A percentile compares a stretch with the other conserved stretches of the same genome.
These are phyloP conservation scores for Solanum paucissectum DNA, from an alignment of 257 asterid genomes.

Conservation along the genomic window DNA sequence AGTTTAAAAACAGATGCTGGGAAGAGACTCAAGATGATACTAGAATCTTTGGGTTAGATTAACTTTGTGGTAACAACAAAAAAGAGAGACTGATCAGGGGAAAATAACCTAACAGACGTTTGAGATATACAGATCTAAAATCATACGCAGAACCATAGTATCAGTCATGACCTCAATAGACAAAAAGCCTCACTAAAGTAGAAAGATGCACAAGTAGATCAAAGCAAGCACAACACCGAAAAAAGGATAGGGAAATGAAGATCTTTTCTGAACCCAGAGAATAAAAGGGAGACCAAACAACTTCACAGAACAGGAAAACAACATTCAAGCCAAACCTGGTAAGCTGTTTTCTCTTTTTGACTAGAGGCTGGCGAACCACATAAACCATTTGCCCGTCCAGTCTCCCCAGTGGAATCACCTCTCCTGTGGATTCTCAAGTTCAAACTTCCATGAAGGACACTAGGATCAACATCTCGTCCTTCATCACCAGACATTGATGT, in stretches of 20 bases:
- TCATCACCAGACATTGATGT: constrained; percentile 55
- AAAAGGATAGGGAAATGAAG: background rate
- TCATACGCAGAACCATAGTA: background rate
- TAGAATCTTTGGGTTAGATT: background rate
- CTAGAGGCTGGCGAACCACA: constrained; percentile 23
- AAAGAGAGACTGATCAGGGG: background rate
- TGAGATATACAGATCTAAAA: background rate
- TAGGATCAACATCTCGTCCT: constrained; percentile 38
- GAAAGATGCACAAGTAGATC: background rate
- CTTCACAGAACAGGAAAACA: background rate
- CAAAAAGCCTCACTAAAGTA: background rate
- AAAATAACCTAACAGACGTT: background rate
- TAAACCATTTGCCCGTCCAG: constrained; percentile 39
- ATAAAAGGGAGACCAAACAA: background rate
- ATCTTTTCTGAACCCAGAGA: background rate
- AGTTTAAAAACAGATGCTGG: background rate
- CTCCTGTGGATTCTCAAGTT: constrained; percentile 58
- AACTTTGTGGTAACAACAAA: background rate
- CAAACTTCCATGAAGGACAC: constrained; percentile 55
- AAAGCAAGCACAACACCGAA: background rate
- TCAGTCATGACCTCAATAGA: background rate
- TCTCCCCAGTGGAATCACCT: constrained; percentile 40
- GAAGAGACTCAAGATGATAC: background rate
- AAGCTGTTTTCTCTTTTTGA: constrained; percentile 40
- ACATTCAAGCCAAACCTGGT: constrained; percentile 42